phyloP scores from a whole-genome alignment of 2,329 filamentous ascomycete species.

The Diaporthe velutina region DNA sequence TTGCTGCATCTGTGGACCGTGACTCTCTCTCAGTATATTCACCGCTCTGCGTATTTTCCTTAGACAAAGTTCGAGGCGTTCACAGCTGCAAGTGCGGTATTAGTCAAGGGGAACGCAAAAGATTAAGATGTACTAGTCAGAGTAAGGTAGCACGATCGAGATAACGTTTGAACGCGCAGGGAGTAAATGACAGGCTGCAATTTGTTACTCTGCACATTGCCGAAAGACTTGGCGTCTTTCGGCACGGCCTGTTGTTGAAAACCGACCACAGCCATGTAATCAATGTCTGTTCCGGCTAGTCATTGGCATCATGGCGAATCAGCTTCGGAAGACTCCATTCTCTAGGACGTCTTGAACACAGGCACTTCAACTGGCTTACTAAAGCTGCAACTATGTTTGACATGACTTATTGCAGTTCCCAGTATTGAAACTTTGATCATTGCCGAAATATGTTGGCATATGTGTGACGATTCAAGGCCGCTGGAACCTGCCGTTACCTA shows the following conservation, averaged over 20 bases:
- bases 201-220: neutral
- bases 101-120: constrained; percentile 3
- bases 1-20: neutral
- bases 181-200: neutral
- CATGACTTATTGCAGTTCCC: neutral
- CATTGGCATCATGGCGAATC: neutral
- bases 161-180: neutral
- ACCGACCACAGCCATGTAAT: neutral
- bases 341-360: neutral
- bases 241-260: neutral
- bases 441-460: neutral
- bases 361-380: neutral
- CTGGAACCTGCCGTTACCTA: neutral
- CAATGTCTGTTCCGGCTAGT: neutral
- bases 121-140: constrained; percentile 9
- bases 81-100: neutral
- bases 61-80: neutral
- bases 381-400: neutral
- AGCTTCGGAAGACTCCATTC: neutral
- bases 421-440: neutral
- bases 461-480: neutral
- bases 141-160: neutral
- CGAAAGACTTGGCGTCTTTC: neutral
- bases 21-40: neutral
- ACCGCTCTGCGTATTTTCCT: neutral